These are phyloP conservation scores for Cydonia oblonga DNA, from an alignment of 331 rosid species.

Conservation along the genomic window DNA sequence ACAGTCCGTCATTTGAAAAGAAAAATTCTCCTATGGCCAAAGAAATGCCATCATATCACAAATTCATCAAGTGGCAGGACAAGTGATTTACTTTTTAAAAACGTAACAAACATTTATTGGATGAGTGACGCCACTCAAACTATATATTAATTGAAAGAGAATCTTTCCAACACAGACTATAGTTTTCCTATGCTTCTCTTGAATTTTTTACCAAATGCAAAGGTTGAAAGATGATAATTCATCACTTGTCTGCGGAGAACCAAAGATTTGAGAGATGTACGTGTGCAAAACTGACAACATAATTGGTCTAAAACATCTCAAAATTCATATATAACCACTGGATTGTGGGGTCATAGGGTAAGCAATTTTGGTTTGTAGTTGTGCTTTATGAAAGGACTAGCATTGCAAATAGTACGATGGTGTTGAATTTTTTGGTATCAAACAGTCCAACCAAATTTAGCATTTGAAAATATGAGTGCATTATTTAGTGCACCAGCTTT, in stretches of 20 bases:
- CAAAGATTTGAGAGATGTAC: neutral
- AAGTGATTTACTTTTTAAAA: neutral
- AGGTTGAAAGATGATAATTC: neutral
- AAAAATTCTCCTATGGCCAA: neutral
- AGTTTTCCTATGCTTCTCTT: neutral
- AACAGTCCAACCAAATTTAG: neutral
- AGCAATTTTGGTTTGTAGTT: neutral
- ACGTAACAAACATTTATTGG: too few species aligned
- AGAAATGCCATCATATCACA: neutral
- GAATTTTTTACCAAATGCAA: neutral
- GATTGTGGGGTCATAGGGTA: neutral
- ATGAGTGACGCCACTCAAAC: accelerated
- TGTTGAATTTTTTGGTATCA: neutral
- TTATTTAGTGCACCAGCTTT: neutral
- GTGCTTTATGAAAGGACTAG: conserved; percentile 3
- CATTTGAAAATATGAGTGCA: neutral
- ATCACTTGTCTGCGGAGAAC: neutral
- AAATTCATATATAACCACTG: conserved; percentile 2
- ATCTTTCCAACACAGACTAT: neutral
- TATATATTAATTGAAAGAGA: neutral
- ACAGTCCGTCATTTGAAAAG: neutral
- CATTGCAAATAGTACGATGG: neutral
- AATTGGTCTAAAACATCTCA: neutral
- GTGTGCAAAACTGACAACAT: neutral
- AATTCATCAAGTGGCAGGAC: neutral